Conservation (phyloP, 768 basidiomycete genomes). For the Inosperma sp. region DNA sequence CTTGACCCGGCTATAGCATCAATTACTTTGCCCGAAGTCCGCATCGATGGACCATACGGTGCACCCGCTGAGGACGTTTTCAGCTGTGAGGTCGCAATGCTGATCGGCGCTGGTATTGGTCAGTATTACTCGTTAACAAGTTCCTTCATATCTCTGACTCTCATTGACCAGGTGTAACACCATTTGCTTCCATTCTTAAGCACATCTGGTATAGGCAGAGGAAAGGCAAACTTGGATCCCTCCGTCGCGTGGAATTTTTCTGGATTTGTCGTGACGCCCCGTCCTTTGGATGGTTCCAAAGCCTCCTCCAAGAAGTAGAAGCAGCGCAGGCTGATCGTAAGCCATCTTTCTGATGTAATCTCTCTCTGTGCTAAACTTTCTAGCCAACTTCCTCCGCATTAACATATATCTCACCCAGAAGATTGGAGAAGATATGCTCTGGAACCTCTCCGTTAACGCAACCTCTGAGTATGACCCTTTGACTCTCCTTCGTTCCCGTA, state of each 20-base stretch:
- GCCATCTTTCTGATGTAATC: slow-evolving; percentile 24
- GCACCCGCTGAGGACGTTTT: slow-evolving; percentile 93
- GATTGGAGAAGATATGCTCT: slow-evolving; percentile 80
- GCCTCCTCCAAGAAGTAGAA: slow-evolving; percentile 82
- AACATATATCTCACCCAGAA: slow-evolving; percentile 88
- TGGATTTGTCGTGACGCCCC: slow-evolving; percentile 93
- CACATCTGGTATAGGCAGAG: slow-evolving; percentile 94
- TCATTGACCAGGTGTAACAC: slow-evolving; percentile 65
- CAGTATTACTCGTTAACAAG: slow-evolving; percentile 18
- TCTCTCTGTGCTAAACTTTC: not conserved
- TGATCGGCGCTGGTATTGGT: slow-evolving; percentile 94
- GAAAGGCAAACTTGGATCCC: slow-evolving; percentile 67
- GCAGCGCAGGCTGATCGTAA: slow-evolving; percentile 83
- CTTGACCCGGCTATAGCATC: slow-evolving; percentile 50
- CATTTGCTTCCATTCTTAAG: slow-evolving; percentile 91
- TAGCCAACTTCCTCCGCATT: slow-evolving; percentile 90
- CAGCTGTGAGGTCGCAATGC: slow-evolving; percentile 78
- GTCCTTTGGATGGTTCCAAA: slow-evolving; percentile 98
- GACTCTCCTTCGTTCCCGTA: slow-evolving; percentile 81
- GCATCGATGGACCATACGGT: slow-evolving; percentile 90
- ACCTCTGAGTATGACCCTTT: slow-evolving; percentile 85
- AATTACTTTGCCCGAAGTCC: slow-evolving; percentile 58
- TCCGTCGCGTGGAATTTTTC: slow-evolving; percentile 90
- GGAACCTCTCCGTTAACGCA: slow-evolving; percentile 87
- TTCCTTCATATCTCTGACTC: not conserved